These are phyloP conservation scores for Colletotrichum filicis DNA, from an alignment of 2,329 filamentous ascomycete genomes.

Conservation along the genomic window DNA sequence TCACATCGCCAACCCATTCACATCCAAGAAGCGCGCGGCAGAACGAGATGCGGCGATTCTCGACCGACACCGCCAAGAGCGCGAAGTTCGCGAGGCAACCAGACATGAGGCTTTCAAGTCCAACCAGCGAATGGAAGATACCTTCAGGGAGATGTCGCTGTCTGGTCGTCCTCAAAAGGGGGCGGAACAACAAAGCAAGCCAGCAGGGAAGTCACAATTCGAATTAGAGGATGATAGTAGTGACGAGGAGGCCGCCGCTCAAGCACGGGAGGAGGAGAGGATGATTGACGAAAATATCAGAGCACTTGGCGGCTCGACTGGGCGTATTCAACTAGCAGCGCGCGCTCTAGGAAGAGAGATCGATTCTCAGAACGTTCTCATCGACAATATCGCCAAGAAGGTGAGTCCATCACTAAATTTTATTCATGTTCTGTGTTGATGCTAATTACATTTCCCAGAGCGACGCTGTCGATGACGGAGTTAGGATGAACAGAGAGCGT, in stretches of 20 bases:
- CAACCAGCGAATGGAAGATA: constrained; percentile 64
- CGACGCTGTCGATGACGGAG: constrained; percentile 84
- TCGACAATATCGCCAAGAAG: constrained; percentile 83
- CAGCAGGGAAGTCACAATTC: too few species aligned
- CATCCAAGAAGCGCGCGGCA: constrained; percentile 71
- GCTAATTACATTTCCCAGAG: constrained; percentile 64
- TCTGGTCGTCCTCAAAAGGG: constrained; percentile 13
- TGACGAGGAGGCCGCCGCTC: too few species aligned
- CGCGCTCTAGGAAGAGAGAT: constrained; percentile 80
- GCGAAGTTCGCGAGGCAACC: constrained; percentile 72
- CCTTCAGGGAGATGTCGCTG: constrained; percentile 54
- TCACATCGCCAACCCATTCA: constrained; percentile 83
- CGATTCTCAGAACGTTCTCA: constrained; percentile 78
- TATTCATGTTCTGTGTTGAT: background rate
- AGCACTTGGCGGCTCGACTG: constrained; percentile 77
- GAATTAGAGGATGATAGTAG: too few species aligned
- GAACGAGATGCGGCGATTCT: constrained; percentile 76
- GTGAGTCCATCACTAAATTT: constrained; percentile 53
- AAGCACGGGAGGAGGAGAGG: too few species aligned
- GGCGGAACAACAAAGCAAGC: too few species aligned
- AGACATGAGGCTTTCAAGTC: constrained; percentile 61
- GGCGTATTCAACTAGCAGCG: constrained; percentile 78
- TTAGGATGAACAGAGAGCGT: constrained; percentile 80
- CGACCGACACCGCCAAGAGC: constrained; percentile 74
- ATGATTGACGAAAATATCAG: constrained; percentile 68